Conservation (phyloP, 176 grass and related monocot species). For the Eragrostis nindensis region DNA sequence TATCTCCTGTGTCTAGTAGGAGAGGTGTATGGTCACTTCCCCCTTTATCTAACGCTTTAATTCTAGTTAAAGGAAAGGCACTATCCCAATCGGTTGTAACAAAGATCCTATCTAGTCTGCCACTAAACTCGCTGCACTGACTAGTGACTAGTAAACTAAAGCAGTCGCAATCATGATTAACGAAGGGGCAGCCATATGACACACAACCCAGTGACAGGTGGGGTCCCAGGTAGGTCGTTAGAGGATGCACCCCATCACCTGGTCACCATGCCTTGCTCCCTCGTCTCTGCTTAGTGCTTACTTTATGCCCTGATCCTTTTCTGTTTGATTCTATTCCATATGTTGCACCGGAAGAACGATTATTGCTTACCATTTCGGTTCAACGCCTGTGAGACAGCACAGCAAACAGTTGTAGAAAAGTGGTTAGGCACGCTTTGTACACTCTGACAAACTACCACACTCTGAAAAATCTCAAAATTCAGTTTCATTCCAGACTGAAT, state of each 20-base stretch:
- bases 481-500: neutral
- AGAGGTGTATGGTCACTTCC: no score
- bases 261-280: constrained; percentile 3
- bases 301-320: neutral
- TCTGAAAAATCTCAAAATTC: neutral
- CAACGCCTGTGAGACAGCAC: neutral
- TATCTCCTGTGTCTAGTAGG: no score
- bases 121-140: neutral
- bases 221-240: constrained; percentile 30
- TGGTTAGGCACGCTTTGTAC: neutral
- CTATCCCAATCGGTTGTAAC: no score
- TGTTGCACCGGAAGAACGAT: neutral
- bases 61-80: no score
- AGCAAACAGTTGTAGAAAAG: neutral
- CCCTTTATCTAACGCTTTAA: no score
- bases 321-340: neutral
- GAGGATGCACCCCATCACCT: neutral
- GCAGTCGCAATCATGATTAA: neutral
- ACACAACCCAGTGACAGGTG: neutral
- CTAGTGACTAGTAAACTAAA: neutral
- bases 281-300: neutral
- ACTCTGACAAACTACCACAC: neutral
- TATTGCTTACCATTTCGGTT: neutral
- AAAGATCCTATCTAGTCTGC: no score
- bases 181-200: neutral